These are phyloP conservation scores for Calophaca sinica DNA, from an alignment of 306 rosid species.

Conservation along the genomic window DNA sequence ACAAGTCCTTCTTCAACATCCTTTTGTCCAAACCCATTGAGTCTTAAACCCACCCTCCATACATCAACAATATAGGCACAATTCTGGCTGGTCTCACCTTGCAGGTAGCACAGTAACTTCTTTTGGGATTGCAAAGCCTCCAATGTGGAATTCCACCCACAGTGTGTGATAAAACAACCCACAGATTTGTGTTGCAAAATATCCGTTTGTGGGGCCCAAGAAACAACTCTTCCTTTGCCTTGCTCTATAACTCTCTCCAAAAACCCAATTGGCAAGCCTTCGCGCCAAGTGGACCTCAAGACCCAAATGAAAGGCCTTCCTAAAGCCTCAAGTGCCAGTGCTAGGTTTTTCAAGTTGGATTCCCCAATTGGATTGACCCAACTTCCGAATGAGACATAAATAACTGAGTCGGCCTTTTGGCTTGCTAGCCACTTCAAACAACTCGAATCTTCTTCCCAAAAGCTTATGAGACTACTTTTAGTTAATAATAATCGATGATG, in stretches of 20 bases:
- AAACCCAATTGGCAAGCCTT: slow-evolving; percentile 68
- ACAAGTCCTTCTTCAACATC: slow-evolving; percentile 76
- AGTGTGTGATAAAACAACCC: slow-evolving; percentile 84
- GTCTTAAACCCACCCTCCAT: slow-evolving; percentile 75
- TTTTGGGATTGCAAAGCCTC: slow-evolving; percentile 76
- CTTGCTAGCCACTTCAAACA: slow-evolving; percentile 74
- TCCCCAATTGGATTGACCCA: slow-evolving; percentile 89
- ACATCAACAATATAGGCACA: slow-evolving; percentile 65
- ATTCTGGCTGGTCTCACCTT: too few relatives aligned
- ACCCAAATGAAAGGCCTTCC: slow-evolving; percentile 84
- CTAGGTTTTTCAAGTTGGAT: slow-evolving; percentile 60
- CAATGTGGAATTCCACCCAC: slow-evolving; percentile 94
- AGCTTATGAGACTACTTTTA: slow-evolving; percentile 48
- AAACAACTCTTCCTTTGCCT: slow-evolving; percentile 71
- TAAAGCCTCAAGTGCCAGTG: slow-evolving; percentile 65
- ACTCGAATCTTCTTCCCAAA: slow-evolving; percentile 79
- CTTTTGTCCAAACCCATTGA: slow-evolving; percentile 60
- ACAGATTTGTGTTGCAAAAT: slow-evolving; percentile 64
- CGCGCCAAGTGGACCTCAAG: slow-evolving; percentile 60
- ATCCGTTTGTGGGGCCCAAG: slow-evolving; percentile 88
- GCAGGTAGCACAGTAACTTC: slow-evolving; percentile 72
- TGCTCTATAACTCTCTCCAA: slow-evolving; percentile 50
- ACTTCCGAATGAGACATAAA: slow-evolving; percentile 88
- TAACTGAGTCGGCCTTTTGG: slow-evolving; percentile 54
- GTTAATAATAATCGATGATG: not conserved